A percentile compares a stretch with the other conserved stretches of the same genome.
These are phyloP conservation scores for Phialocephala subalpina DNA, from an alignment of 2,329 filamentous ascomycete species.

Conservation along the genomic window DNA sequence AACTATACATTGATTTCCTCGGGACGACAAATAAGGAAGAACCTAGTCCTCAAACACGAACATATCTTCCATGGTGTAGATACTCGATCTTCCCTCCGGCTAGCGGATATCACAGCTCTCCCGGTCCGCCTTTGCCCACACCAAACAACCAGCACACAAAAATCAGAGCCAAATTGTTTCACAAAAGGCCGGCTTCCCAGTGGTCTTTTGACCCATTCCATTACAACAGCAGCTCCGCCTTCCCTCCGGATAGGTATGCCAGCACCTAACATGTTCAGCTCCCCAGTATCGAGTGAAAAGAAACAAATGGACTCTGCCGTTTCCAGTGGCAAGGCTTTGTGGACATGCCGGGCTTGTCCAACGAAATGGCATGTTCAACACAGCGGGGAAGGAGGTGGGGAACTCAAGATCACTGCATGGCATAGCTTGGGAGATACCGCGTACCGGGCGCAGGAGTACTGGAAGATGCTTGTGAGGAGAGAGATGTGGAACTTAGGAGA, in stretches of 20 bases:
- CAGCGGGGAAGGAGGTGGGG: conserved; percentile 7
- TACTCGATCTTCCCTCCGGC: neutral
- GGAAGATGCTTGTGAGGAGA: conserved; percentile 22
- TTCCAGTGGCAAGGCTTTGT: neutral
- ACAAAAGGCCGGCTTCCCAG: too few species aligned
- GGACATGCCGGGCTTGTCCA: conserved; percentile 18
- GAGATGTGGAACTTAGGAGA: conserved; percentile 13
- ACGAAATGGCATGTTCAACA: conserved; percentile 16
- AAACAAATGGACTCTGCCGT: conserved; percentile 14
- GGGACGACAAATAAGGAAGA: conserved; percentile 15
- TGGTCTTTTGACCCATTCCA: too few species aligned
- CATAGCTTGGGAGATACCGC: conserved; percentile 20
- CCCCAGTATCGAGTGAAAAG: conserved; percentile 11
- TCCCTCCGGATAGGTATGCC: too few species aligned
- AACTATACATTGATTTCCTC: conserved; percentile 16
- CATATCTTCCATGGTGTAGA: conserved; percentile 12
- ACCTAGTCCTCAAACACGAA: conserved; percentile 12
- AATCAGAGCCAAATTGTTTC: too few species aligned
- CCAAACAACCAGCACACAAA: too few species aligned
- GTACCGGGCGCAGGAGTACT: conserved; percentile 18
- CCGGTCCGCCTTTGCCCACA: too few species aligned
- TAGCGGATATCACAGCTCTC: too few species aligned
- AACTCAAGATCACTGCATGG: conserved; percentile 17
- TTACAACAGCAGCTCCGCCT: too few species aligned
- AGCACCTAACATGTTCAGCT: neutral